Conservation (phyloP, 2,329 filamentous ascomycete species). For the Aspergillus oerlinghausenensis region DNA sequence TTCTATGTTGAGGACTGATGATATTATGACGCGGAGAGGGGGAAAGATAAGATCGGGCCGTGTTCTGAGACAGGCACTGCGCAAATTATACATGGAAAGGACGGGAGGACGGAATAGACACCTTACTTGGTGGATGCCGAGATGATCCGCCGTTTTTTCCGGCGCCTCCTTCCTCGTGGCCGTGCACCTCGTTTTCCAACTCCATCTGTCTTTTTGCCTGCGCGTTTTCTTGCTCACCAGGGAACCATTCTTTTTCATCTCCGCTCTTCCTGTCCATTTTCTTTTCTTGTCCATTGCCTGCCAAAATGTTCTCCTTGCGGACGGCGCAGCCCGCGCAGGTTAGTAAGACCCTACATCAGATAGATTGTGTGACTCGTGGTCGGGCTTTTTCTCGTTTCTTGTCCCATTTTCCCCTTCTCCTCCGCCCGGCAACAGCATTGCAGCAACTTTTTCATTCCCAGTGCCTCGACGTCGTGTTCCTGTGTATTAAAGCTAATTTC, state of each 20-base stretch:
- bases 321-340: conserved; percentile 41
- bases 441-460: conserved; percentile 9
- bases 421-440: conserved; percentile 41
- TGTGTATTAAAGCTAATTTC: conserved; percentile 30
- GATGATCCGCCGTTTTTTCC: conserved; percentile 35
- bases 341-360: conserved; percentile 10
- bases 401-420: conserved; percentile 8
- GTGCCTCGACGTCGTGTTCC: background rate
- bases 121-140: conserved; percentile 22
- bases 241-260: background rate
- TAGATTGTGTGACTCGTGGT: background rate
- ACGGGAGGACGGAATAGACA: background rate
- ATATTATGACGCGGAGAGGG: background rate
- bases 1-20: background rate
- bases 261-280: conserved; percentile 1
- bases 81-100: background rate
- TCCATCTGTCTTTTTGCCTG: background rate
- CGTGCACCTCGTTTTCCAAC: background rate
- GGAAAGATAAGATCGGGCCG: conserved; percentile 22
- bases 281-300: conserved; percentile 11
- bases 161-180: conserved; percentile 10
- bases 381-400: background rate
- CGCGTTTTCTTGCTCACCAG: background rate
- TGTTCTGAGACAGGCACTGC: background rate
- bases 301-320: conserved; percentile 39